Evolutionary conservation across 2,329 filamentous ascomycete species (phyloP).

Genomic region (Aspergillus versicolor): DNA sequence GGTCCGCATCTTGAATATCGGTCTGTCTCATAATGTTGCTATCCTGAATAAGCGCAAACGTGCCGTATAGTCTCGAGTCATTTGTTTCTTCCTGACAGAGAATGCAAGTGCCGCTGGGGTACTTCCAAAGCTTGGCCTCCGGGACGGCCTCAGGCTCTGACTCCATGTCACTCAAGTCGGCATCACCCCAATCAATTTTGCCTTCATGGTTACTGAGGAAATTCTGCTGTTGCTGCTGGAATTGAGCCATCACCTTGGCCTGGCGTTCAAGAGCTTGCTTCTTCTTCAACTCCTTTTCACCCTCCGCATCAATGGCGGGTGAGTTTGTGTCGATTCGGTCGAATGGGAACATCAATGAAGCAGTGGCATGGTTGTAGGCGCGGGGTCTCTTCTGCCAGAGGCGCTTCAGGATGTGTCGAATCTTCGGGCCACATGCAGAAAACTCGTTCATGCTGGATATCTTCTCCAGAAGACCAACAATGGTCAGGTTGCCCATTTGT

Average conservation of each 20-base stretch:
- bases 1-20: conserved; percentile 75
- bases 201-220: conserved; percentile 81
- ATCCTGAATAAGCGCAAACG: conserved; percentile 84
- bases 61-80: conserved; percentile 84
- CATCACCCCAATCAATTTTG: conserved; percentile 83
- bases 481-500: conserved; percentile 44
- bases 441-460: conserved; percentile 68
- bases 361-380: conserved; percentile 69
- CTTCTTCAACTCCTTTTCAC: conserved; percentile 75
- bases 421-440: conserved; percentile 80
- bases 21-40: conserved; percentile 87
- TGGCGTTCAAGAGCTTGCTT: conserved; percentile 85
- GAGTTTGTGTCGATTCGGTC: conserved; percentile 81
- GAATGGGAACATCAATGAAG: conserved; percentile 59
- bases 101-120: conserved; percentile 89
- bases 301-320: conserved; percentile 64
- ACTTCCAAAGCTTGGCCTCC: conserved; percentile 80
- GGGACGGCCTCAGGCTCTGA: conserved; percentile 51
- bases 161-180: conserved; percentile 68
- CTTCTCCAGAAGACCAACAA: conserved; percentile 54
- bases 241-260: conserved; percentile 94
- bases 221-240: conserved; percentile 94
- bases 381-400: conserved; percentile 79
- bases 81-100: conserved; percentile 95
- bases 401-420: conserved; percentile 76